phyloP scores from a whole-genome alignment of 768 basidiomycete genomes.

The Trametes maxima region DNA sequence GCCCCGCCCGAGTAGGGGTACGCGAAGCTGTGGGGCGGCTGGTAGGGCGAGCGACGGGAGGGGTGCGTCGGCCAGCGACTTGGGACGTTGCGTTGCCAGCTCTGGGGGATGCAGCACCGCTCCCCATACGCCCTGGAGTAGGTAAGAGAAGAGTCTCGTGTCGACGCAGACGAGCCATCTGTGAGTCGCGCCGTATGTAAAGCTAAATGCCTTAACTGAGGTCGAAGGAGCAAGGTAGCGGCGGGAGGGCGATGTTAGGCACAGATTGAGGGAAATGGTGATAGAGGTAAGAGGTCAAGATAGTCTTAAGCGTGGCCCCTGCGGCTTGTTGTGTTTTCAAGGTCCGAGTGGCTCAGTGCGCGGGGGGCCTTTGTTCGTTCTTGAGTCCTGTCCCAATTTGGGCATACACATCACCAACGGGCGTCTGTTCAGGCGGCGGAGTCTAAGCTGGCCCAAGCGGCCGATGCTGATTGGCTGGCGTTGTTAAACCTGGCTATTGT shows the following conservation, averaged over 20 bases:
- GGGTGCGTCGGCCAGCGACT: too few species aligned
- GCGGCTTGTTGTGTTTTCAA: neutral
- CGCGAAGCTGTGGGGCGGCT: too few species aligned
- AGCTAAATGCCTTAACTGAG: neutral
- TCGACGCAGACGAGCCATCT: too few species aligned
- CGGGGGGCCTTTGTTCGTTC: constrained; percentile 10
- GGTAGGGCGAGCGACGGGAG: too few species aligned
- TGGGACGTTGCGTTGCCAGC: too few species aligned
- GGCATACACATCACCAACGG: neutral
- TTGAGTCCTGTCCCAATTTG: constrained; percentile 3
- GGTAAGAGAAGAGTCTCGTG: too few species aligned
- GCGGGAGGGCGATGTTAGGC: neutral
- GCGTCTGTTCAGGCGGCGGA: neutral
- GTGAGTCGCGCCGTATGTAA: too few species aligned
- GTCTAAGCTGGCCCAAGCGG: neutral
- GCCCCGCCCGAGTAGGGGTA: too few species aligned
- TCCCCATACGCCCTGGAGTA: too few species aligned
- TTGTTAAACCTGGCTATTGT: neutral
- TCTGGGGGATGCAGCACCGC: too few species aligned
- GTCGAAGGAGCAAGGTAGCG: neutral
- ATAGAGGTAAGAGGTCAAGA: neutral
- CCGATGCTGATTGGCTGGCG: neutral
- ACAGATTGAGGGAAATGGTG: neutral
- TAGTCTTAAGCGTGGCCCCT: neutral
- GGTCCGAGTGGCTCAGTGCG: constrained; percentile 6